Base-by-base conservation (phyloP, 768 basidiomycete genomes). In the Serendipita sp. region DNA sequence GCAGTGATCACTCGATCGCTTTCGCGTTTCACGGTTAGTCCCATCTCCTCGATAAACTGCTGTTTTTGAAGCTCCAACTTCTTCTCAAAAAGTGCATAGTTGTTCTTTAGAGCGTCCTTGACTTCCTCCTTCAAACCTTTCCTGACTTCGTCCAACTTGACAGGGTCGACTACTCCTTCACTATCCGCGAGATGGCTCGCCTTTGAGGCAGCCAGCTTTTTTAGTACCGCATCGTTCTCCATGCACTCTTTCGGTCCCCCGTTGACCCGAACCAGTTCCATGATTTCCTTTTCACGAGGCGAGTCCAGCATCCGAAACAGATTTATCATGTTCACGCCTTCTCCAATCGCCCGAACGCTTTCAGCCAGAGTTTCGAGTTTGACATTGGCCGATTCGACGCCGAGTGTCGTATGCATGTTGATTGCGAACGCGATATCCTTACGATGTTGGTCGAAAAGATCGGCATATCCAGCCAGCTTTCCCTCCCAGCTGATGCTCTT, bases 231-330 rank as follows among this genome's bases (percentile, higher is more conserved):
- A 52, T 77, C 74, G 45, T 75, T 74, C 4, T 71, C 68, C 11
- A 77, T 65, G 54, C 73, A 75, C 2, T 71, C 72, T 38, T 74
- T 65, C 0, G 67, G 73, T 0, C 79, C 79, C 2, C 79, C 79
- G 38, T 77, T 72, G 5, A 72, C 69, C n/a, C 74, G 70, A 23
- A 81, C 74, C 58, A 78, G 76, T 44, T 72, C 71, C 3, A 71
- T 66, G 0, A 78, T 63, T 38, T 78, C 77, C 48, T 70, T 70
- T 64, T 79, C 77, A 7, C 75, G 73, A 0, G 76, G 75, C 0
- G 78, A 74, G 23, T 78, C 75, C 7, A 78, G 68, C 47, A 72
- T 73, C 13, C 74, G 70, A 41, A 65, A 56, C 28, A 65, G 41
- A 1, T 58, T 63, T 51, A 60, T 58, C 64, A 65, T 70, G 70